Evolutionary conservation across 306 rosid species (phyloP).

Genomic region (Prunus mira): DNA sequence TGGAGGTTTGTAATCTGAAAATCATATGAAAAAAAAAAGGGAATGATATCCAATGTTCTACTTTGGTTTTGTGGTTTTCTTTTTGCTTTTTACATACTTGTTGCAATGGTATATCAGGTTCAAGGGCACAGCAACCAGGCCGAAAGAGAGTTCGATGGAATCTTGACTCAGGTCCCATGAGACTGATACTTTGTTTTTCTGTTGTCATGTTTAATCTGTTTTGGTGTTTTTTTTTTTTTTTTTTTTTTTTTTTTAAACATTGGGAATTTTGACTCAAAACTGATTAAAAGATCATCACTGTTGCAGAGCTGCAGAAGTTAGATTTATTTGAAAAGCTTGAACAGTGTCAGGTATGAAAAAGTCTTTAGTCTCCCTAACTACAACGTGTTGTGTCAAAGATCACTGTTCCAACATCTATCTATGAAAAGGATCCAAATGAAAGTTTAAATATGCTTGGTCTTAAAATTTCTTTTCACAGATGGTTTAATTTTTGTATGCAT

Average conservation of each 20-base stretch:
- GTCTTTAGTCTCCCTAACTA: not conserved
- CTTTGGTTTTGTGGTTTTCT: constrained; percentile 11
- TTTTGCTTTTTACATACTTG: constrained; percentile 11
- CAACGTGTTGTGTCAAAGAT: not conserved
- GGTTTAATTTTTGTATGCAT: not conserved
- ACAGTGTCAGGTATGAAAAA: constrained; percentile 4
- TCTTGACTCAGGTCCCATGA: constrained; percentile 52
- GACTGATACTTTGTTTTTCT: constrained; percentile 9
- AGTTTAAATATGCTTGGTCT: not conserved
- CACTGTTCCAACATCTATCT: not conserved
- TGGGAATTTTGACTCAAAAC: constrained; percentile 8
- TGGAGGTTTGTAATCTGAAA: constrained; percentile 41
- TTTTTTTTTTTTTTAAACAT: not conserved
- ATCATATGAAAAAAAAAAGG: constrained; percentile 9
- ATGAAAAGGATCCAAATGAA: not conserved
- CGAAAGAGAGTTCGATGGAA: constrained; percentile 59
- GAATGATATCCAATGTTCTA: constrained; percentile 7
- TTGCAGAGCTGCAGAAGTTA: constrained; percentile 34
- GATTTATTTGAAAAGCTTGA: constrained; percentile 25
- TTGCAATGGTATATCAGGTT: constrained; percentile 39
- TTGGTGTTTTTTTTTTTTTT: not conserved
- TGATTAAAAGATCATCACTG: constrained; percentile 28
- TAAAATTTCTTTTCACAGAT: not conserved
- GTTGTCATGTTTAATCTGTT: constrained; percentile 1
- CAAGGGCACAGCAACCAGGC: constrained; percentile 24